Base-by-base conservation (phyloP, 2,329 filamentous ascomycete genomes). In the Hypoxylon sp. region DNA sequence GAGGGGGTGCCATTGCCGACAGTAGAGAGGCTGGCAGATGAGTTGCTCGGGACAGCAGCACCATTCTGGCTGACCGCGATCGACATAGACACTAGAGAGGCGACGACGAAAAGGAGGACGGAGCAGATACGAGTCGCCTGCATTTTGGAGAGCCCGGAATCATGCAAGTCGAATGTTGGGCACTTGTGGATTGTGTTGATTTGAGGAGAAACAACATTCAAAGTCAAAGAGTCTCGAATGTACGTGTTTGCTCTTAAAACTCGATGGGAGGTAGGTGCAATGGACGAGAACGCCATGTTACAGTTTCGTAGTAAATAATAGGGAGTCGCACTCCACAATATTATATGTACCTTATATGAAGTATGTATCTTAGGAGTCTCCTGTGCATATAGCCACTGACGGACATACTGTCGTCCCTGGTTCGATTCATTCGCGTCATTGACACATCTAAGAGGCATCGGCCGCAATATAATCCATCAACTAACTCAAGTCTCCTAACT, bases 91-190 rank as follows among this genome's bases (percentile, higher is more conserved):
- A 24, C 17, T 11, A 56, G n/a, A 17, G 31, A 47, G 27, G 39
- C 24, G 31, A 63, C 17, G 31, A 57, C 7, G 56, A 11, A 44
- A 21, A 21, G 6, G 27, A 65, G 10, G 10, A 60, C 42, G 17
- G 44, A 8, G 39, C 47, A 51, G 3, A 53, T n/a, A 7, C 35
- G 8, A 15, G 6, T 42, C 17, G 27, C 21, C 24, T 54, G 61
- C 65, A 68, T 65, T 17, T 65, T 68, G 37, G 57, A 64, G 11
- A 2, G 17, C 13, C 13, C 39, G 24, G 19, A 37, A 8, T 50
- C 24, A 10, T 17, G 31, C 29, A 31, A 52, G 46, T 8, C 27
- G n/a, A 17, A 50, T 19, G 7, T 37, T 3, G 17, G 13, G 42
- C 1, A 17, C 35, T 39, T 8, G 32, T 15, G 21, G 24, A 13